Evolutionary conservation across 208 protist genomes (phyloP), one percentile per base, ranked within the genome.

Genomic region (Leishmania aethiopica): DNA sequence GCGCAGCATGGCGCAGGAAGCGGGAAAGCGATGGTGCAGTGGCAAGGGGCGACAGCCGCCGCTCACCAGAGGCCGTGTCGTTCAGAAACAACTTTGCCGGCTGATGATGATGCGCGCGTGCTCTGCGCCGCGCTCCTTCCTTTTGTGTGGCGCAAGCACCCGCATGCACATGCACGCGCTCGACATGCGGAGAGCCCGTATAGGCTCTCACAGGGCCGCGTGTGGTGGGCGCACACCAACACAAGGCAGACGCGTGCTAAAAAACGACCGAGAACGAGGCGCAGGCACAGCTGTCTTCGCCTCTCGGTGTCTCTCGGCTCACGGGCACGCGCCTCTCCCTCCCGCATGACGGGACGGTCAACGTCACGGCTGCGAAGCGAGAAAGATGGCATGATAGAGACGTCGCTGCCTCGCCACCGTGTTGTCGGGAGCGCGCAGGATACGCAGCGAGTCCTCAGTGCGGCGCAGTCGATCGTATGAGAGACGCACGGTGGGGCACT

Each of bases 401-500:
- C 70, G 81, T 8, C 11, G 37, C 37, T 81, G 81, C 47, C 64
- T 37, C 51, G 55, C 77, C 10, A 15, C 72, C 0, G 81, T 81
- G 32, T 66, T 57, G 15, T 55, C 35, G 13, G 49, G 60, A 0
- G 55, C 66, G 71, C 73, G 77, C 53, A 85, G 42, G 1, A 85
- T 49, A 25, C 70, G 67, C 37, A 85, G 47, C 17, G 37, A 49
- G 8, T 85, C 76, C 47, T 77, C 77, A 32, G 81, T 85, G 51
- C 53, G 75, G 28, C 40, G 59, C 77, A 85, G 70, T 32, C 77
- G 32, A 3, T 60, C 49, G 47, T 77, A 55, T 0, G 81, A 53
- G 22, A 78, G 32, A 35, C 75, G 55, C 35, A 78, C 75, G 37
- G 75, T 78, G 35, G 75, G 55, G 35, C 55, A 67, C 28, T n/a